Conservation (phyloP, 2,329 filamentous ascomycete species). For the Eutypa lata region DNA sequence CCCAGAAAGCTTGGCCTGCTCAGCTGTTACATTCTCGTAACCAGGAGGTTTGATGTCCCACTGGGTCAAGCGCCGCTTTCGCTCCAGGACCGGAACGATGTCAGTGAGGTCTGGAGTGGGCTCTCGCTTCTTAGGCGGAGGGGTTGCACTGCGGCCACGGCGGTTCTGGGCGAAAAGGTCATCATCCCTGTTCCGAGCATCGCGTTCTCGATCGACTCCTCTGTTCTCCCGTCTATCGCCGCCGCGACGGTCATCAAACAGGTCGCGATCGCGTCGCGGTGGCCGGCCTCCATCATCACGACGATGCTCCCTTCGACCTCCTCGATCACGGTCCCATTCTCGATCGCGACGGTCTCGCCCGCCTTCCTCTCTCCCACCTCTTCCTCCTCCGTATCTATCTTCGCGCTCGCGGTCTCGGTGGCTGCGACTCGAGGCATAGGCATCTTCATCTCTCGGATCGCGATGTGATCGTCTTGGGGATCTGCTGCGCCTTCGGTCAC, state of each 20-base stretch:
- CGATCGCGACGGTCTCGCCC: constrained; percentile 41
- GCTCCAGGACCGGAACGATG: constrained; percentile 74
- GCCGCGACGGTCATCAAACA: constrained; percentile 59
- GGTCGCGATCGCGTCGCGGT: constrained; percentile 52
- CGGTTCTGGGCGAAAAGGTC: constrained; percentile 50
- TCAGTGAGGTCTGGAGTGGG: constrained; percentile 93
- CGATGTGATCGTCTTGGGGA: constrained; percentile 72
- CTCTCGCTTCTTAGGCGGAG: constrained; percentile 86
- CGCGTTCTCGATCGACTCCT: constrained; percentile 38
- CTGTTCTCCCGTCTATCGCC: constrained; percentile 38
- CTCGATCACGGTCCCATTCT: constrained; percentile 65
- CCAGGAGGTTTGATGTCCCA: constrained; percentile 99
- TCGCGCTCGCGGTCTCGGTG: constrained; percentile 92
- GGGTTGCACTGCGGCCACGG: constrained; percentile 71
- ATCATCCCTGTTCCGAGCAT: constrained; percentile 45
- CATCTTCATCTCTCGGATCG: constrained; percentile 63
- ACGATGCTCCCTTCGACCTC: constrained; percentile 38
- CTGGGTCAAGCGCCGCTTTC: constrained; percentile 90
- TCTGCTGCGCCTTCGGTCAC: constrained; percentile 66
- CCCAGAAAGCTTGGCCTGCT: constrained; percentile 96
- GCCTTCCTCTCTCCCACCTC: constrained; percentile 47
- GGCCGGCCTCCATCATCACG: constrained; percentile 58
- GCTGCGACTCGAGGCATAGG: constrained; percentile 88
- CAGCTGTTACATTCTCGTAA: constrained; percentile 96
- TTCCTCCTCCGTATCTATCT: constrained; percentile 77